Evolutionary conservation across 1,284 basidiomycete genomes (phyloP).

Genomic region (Malassezia slooffiae): DNA sequence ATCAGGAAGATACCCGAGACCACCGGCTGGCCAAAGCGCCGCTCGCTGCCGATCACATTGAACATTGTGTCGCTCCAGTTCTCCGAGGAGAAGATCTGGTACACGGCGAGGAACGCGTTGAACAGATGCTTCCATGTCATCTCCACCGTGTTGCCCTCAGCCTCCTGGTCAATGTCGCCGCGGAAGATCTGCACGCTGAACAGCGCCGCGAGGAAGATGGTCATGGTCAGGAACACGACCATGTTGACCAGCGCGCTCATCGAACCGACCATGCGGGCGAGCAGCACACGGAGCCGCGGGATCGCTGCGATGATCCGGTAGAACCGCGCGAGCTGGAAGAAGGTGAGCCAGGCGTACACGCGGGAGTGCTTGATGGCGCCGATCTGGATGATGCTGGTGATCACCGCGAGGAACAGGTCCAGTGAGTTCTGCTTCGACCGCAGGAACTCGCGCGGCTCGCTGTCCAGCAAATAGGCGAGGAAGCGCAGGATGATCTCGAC

Average conservation of each 20-base stretch:
- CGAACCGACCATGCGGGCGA: constrained; percentile 70
- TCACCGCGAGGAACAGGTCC: constrained; percentile 71
- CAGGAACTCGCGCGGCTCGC: constrained; percentile 74
- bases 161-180: constrained; percentile 58
- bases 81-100: constrained; percentile 85
- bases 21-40: constrained; percentile 60
- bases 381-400: constrained; percentile 72
- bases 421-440: constrained; percentile 59
- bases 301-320: constrained; percentile 84
- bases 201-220: constrained; percentile 77
- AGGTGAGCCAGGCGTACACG: constrained; percentile 80
- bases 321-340: constrained; percentile 77
- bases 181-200: constrained; percentile 62
- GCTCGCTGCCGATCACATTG: constrained; percentile 57
- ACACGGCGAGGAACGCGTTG: constrained; percentile 79
- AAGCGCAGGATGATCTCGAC: constrained; percentile 74
- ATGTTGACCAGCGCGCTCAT: constrained; percentile 86
- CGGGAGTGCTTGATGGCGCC: constrained; percentile 58
- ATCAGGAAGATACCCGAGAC: constrained; percentile 66
- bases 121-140: constrained; percentile 82
- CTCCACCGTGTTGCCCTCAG: constrained; percentile 44
- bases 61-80: constrained; percentile 86
- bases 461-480: constrained; percentile 55
- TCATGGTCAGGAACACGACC: constrained; percentile 78
- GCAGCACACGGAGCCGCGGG: constrained; percentile 58